Conservation (phyloP, 257 asterid genomes). For the Capsicum pubescens region DNA sequence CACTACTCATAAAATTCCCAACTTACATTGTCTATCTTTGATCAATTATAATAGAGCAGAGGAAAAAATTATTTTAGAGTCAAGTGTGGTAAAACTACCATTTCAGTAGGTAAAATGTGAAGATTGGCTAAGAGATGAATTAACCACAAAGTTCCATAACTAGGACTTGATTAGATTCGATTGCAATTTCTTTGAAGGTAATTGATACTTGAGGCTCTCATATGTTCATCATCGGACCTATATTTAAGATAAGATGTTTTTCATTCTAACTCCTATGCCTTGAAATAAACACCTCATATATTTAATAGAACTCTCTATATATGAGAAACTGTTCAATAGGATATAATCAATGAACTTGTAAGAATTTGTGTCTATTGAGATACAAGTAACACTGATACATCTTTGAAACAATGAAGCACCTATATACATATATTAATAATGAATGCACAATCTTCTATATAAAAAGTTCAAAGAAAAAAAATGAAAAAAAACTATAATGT, state of each 20-base stretch:
- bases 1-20: background rate
- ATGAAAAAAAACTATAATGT: background rate
- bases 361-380: background rate
- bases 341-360: background rate
- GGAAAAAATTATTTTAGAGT: background rate
- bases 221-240: background rate
- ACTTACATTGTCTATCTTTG: background rate
- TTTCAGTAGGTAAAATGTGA: background rate
- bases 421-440: background rate
- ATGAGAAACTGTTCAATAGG: background rate
- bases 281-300: background rate
- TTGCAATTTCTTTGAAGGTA: background rate
- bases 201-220: background rate
- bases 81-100: background rate
- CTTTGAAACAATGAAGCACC: background rate
- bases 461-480: background rate
- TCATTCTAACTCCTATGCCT: background rate
- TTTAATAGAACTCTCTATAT: background rate
- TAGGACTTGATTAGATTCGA: background rate
- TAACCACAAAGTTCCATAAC: conserved; percentile 9
- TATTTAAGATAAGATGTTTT: background rate
- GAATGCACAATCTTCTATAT: background rate
- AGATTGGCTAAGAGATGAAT: background rate
- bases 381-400: background rate
- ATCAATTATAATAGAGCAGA: background rate